phyloP scores from a whole-genome alignment of 352 stramenopile species.

The Pythium monospermum region DNA sequence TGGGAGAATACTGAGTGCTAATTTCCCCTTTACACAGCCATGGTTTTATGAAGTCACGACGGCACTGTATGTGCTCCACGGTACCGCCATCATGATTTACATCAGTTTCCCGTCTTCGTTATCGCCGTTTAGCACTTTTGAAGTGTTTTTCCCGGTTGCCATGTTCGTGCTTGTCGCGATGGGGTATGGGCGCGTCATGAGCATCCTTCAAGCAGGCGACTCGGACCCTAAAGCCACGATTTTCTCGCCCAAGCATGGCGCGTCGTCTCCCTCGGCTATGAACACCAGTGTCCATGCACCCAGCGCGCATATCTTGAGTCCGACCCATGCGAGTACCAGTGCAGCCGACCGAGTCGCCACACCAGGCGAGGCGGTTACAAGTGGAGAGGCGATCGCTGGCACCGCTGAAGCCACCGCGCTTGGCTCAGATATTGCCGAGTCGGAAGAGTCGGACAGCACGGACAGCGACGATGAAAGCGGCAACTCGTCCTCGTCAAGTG shows the following conservation, averaged over 20 bases:
- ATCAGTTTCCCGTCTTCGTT: constrained; percentile 38
- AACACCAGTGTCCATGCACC: background rate
- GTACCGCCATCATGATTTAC: constrained; percentile 41
- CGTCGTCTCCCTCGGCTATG: background rate
- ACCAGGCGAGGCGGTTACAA: background rate
- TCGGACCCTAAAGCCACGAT: constrained; percentile 52
- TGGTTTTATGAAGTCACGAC: constrained; percentile 62
- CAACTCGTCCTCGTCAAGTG: constrained; percentile 70
- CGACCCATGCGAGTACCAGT: background rate
- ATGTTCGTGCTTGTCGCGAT: constrained; percentile 62
- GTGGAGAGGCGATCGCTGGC: constrained; percentile 2
- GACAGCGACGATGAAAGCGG: constrained; percentile 75
- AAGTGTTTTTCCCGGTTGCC: constrained; percentile 54
- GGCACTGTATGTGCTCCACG: constrained; percentile 53
- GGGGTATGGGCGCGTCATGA: constrained; percentile 73
- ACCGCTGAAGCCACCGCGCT: constrained; percentile 33
- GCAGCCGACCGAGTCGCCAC: background rate
- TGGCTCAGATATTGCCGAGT: constrained; percentile 56
- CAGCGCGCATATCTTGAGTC: background rate
- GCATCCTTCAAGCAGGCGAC: constrained; percentile 57
- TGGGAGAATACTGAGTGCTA: no score
- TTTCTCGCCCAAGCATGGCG: constrained; percentile 30
- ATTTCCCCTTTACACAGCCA: constrained; percentile 25
- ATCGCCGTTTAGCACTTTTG: constrained; percentile 58
- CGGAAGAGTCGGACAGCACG: constrained; percentile 70